A percentile compares a stretch with the other conserved stretches of the same genome.
phyloP scores from a whole-genome alignment of 2,329 filamentous ascomycete species.

The Fusarium sp. region DNA sequence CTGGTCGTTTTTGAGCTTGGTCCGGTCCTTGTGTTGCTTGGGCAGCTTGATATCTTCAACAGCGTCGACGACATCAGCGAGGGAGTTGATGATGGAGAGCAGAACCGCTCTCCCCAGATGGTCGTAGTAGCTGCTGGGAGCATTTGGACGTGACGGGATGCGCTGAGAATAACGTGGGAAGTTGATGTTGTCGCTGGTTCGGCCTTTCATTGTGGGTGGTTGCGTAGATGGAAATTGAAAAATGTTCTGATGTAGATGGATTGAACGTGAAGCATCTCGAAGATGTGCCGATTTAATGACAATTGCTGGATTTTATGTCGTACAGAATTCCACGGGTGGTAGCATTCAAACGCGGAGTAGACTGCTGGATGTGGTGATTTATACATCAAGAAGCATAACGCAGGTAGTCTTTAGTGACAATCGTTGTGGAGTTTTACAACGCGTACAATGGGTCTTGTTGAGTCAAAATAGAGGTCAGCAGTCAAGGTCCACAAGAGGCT shows the following conservation, averaged over 20 bases:
- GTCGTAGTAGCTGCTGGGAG: conserved; percentile 25
- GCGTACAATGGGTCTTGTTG: conserved; percentile 15
- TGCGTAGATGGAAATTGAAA: conserved; percentile 8
- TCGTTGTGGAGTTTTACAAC: conserved; percentile 18
- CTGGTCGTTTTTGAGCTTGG: conserved; percentile 25
- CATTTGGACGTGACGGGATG: conserved; percentile 27
- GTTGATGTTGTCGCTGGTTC: conserved; percentile 33
- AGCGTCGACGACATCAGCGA: conserved; percentile 32
- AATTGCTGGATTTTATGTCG: conserved; percentile 14
- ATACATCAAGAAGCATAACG: conserved; percentile 25
- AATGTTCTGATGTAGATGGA: conserved; percentile 4
- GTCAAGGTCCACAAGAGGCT: background rate
- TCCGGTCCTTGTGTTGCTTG: conserved; percentile 22
- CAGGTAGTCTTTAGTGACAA: conserved; percentile 18
- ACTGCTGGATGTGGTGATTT: conserved; percentile 22
- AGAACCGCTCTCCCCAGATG: conserved; percentile 31
- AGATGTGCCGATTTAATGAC: conserved; percentile 1
- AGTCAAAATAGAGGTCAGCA: conserved; percentile 27
- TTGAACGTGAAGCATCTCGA: background rate
- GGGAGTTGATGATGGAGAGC: conserved; percentile 36
- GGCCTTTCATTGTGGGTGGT: conserved; percentile 27
- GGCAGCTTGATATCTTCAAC: conserved; percentile 33
- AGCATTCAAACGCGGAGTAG: conserved; percentile 7
- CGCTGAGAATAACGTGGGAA: conserved; percentile 34
- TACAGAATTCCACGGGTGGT: background rate